These are phyloP conservation scores for Allium sativum DNA, from an alignment of 106 monocot genomes.

Conservation along the genomic window DNA sequence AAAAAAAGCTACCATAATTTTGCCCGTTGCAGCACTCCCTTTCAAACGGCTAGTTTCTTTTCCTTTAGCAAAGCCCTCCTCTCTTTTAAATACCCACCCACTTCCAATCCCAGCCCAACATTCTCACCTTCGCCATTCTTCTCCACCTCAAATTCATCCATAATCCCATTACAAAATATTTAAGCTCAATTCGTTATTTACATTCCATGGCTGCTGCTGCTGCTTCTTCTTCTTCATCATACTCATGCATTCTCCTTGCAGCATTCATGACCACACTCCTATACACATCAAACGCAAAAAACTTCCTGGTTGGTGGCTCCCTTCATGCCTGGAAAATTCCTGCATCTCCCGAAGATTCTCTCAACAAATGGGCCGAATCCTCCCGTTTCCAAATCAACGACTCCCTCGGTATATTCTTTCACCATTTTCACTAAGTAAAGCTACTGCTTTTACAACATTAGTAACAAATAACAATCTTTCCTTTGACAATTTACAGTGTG, in stretches of 20 bases:
- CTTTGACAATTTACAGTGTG: slow-evolving; percentile 31
- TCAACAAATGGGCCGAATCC: slow-evolving; percentile 70
- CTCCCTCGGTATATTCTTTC: slow-evolving; percentile 41
- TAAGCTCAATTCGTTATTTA: background rate
- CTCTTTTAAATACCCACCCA: too few species aligned
- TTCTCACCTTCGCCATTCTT: too few species aligned
- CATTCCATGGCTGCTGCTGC: background rate
- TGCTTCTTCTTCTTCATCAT: slow-evolving; percentile 5
- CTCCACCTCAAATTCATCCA: too few species aligned
- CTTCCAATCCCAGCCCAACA: too few species aligned
- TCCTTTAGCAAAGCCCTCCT: too few species aligned
- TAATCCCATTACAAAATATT: too few species aligned
- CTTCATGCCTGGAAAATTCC: slow-evolving; percentile 43
- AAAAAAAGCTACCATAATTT: too few species aligned
- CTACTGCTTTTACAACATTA: background rate
- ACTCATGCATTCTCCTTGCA: slow-evolving; percentile 3
- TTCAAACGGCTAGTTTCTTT: too few species aligned
- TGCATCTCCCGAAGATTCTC: slow-evolving; percentile 23
- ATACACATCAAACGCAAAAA: slow-evolving; percentile 23
- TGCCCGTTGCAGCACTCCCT: too few species aligned
- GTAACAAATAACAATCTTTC: background rate
- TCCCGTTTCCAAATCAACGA: slow-evolving; percentile 77
- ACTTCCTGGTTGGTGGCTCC: slow-evolving; percentile 60
- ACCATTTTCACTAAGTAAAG: background rate
- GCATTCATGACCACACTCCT: slow-evolving; percentile 10